Evolutionary conservation across 352 stramenopile species (phyloP).

Genomic region (Globisporangium recalcitrans): DNA sequence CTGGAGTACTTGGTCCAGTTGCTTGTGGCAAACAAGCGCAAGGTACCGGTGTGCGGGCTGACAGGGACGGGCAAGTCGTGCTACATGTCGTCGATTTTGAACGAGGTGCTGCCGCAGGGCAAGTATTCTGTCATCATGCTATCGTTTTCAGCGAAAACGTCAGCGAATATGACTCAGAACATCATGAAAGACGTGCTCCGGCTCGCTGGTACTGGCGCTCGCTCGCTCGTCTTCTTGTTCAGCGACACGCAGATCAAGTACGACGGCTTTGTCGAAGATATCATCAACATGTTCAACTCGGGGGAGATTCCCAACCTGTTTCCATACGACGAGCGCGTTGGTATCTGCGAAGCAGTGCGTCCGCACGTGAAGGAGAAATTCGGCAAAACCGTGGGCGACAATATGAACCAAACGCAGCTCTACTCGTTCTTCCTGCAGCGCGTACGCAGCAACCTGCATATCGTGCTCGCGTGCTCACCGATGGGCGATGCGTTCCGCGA

Average conservation of each 20-base stretch:
- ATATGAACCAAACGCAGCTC: constrained; percentile 88
- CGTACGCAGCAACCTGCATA: constrained; percentile 89
- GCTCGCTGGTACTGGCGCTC: constrained; percentile 78
- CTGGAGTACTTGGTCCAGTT: constrained; percentile 86
- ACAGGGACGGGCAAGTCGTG: constrained; percentile 92
- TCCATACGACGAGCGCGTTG: constrained; percentile 88
- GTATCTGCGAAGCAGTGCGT: constrained; percentile 87
- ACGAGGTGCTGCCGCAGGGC: constrained; percentile 70
- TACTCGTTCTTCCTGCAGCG: constrained; percentile 93
- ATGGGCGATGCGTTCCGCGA: constrained; percentile 94
- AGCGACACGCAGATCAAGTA: constrained; percentile 95
- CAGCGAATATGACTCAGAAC: constrained; percentile 92
- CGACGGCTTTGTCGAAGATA: constrained; percentile 94
- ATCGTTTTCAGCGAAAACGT: constrained; percentile 92
- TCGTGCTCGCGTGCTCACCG: constrained; percentile 92
- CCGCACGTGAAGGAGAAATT: constrained; percentile 90
- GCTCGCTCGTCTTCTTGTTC: constrained; percentile 92
- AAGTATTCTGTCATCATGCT: constrained; percentile 87
- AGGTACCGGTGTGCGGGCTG: constrained; percentile 88
- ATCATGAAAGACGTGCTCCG: constrained; percentile 94
- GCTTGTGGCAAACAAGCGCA: constrained; percentile 75
- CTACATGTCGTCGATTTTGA: constrained; percentile 87
- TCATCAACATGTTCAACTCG: constrained; percentile 96
- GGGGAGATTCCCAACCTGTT: constrained; percentile 95
- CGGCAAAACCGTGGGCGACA: constrained; percentile 86